These are phyloP conservation scores for Plicaturopsis crispa DNA, from an alignment of 768 basidiomycete genomes.

Conservation along the genomic window DNA sequence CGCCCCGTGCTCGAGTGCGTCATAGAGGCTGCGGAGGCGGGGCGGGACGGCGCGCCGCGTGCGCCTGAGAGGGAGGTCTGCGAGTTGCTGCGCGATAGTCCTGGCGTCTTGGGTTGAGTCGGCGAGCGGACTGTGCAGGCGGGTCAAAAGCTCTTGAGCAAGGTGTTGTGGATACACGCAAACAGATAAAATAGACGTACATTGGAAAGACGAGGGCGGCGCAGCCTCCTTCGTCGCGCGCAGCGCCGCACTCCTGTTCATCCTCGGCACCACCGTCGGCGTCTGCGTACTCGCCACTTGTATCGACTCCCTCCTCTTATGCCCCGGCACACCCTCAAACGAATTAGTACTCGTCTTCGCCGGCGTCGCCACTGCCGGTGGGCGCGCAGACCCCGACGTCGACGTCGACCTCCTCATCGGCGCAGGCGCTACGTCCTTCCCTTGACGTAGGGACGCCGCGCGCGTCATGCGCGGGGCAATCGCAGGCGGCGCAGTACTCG, in stretches of 20 bases:
- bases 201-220: conserved; percentile 64
- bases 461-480: conserved; percentile 73
- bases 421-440: conserved; percentile 34
- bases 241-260: conserved; percentile 68
- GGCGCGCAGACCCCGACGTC: conserved; percentile 21
- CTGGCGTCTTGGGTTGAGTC: conserved; percentile 30
- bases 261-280: conserved; percentile 60
- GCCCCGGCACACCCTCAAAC: conserved; percentile 80
- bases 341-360: conserved; percentile 28
- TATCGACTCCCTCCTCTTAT: conserved; percentile 73
- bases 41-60: conserved; percentile 15
- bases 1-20: conserved; percentile 9
- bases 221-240: conserved; percentile 64
- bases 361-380: conserved; percentile 15
- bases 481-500: conserved; percentile 64
- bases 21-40: conserved; percentile 21
- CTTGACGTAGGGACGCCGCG: conserved; percentile 64
- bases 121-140: conserved; percentile 34
- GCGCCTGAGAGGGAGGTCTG: conserved; percentile 19
- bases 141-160: not conserved
- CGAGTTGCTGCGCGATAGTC: conserved; percentile 38
- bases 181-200: conserved; percentile 32
- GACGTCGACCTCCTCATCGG: conserved; percentile 29
- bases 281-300: conserved; percentile 54
- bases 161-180: conserved; percentile 3